Conservation (phyloP, 345 rosid genomes). For the Durio zibethinus region DNA sequence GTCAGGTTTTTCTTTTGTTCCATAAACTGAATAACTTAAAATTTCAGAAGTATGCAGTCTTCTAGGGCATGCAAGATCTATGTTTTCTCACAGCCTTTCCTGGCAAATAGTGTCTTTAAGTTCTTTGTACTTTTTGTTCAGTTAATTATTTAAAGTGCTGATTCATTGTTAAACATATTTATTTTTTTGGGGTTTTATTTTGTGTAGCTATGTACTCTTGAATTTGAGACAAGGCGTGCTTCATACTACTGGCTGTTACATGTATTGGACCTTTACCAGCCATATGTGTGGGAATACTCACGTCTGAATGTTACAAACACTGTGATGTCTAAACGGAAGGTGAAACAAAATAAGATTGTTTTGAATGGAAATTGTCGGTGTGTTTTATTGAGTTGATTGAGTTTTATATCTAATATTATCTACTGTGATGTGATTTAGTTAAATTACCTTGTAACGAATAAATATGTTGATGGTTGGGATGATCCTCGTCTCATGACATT, state of each 20-base stretch:
- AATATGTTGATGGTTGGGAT: conserved; percentile 98
- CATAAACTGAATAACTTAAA: background rate
- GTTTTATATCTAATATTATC: conserved; percentile 1
- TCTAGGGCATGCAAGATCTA: background rate
- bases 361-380: conserved; percentile 15
- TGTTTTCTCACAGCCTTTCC: background rate
- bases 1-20: background rate
- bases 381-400: conserved; percentile 15
- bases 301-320: conserved; percentile 85
- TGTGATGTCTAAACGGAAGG: conserved; percentile 98
- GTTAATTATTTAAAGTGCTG: background rate
- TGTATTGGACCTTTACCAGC: conserved; percentile 78
- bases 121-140: background rate
- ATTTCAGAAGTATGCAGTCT: background rate
- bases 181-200: background rate
- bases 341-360: conserved; percentile 22
- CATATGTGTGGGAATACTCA: conserved; percentile 98
- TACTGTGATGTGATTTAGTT: conserved; percentile 42
- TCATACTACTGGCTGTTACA: conserved; percentile 94
- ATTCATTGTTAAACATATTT: background rate
- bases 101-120: background rate
- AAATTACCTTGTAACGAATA: conserved; percentile 74
- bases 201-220: conserved; percentile 68
- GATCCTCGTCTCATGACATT: conserved; percentile 98
- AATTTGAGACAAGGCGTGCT: conserved; percentile 87